Evolutionary conservation across 2,329 filamentous ascomycete species (phyloP).

Genomic region (Trichoderma atroviride): DNA sequence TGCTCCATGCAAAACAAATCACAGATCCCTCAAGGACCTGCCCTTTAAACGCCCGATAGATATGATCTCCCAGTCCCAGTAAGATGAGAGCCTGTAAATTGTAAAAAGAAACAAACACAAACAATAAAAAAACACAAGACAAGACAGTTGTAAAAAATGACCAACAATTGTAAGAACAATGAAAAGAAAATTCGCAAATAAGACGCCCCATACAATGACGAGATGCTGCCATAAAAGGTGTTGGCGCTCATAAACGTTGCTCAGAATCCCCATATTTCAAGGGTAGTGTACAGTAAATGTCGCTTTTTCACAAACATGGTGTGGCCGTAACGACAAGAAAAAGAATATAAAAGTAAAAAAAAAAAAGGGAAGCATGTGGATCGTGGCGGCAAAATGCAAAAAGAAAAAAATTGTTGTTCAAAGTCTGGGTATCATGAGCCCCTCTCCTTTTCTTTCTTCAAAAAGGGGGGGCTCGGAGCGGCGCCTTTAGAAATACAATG

Average conservation of each 20-base stretch:
- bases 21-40: conserved; percentile 14
- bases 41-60: conserved; percentile 24
- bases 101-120: conserved; percentile 4
- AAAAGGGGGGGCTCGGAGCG: conserved; percentile 17
- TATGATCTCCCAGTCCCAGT: conserved; percentile 16
- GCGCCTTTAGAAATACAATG: conserved; percentile 21
- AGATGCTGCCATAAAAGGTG: conserved; percentile 23
- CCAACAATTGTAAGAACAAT: conserved; percentile 2
- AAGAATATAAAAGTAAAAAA: background rate
- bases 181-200: conserved; percentile 14
- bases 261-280: conserved; percentile 18
- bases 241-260: conserved; percentile 20
- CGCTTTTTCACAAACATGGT: conserved; percentile 13
- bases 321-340: conserved; percentile 9
- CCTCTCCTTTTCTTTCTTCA: background rate
- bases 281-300: conserved; percentile 23
- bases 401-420: conserved; percentile 16
- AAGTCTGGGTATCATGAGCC: conserved; percentile 27
- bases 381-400: conserved; percentile 18
- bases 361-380: conserved; percentile 15
- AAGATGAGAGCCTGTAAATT: conserved; percentile 14
- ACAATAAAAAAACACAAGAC: background rate
- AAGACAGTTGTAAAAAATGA: background rate
- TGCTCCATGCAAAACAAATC: conserved; percentile 22
- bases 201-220: conserved; percentile 26